Evolutionary conservation across 345 rosid species (phyloP).

Genomic region (Murraya koenigii): DNA sequence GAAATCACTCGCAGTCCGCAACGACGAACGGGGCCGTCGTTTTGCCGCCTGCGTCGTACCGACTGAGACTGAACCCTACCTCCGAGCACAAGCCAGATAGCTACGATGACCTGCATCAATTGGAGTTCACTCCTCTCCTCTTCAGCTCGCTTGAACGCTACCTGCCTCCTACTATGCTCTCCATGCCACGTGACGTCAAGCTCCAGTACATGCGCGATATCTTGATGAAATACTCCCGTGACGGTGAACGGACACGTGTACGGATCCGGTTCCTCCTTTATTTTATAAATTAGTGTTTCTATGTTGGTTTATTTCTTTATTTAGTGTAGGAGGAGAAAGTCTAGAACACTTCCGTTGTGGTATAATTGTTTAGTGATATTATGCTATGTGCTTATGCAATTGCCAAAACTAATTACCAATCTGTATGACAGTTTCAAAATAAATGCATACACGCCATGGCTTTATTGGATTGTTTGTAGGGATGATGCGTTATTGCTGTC

Average conservation of each 20-base stretch:
- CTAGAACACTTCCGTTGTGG: too few species aligned
- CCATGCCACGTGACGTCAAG: conserved; percentile 49
- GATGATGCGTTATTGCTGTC: too few species aligned
- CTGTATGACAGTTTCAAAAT: too few species aligned
- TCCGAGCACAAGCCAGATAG: conserved; percentile 66
- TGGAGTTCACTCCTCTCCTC: conserved; percentile 64
- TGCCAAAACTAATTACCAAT: too few species aligned
- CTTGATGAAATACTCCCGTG: conserved; percentile 73
- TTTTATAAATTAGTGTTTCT: background rate
- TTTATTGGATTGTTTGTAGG: too few species aligned
- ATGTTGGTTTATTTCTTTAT: background rate
- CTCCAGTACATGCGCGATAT: conserved; percentile 62
- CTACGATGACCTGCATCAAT: conserved; percentile 67
- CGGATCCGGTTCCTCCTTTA: conserved; percentile 1
- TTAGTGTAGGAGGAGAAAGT: too few species aligned
- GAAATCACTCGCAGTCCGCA: conserved; percentile 19
- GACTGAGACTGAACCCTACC: conserved; percentile 59
- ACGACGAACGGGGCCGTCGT: conserved; percentile 32
- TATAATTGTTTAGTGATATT: too few species aligned
- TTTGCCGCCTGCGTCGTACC: conserved; percentile 29
- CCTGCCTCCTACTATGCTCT: conserved; percentile 60
- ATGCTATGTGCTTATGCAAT: too few species aligned
- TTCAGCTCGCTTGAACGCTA: conserved; percentile 83
- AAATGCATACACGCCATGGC: too few species aligned
- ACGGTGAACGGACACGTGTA: conserved; percentile 73